Evolutionary conservation across 1,284 basidiomycete genomes (phyloP).

Genomic region (Bjerkandera adusta): DNA sequence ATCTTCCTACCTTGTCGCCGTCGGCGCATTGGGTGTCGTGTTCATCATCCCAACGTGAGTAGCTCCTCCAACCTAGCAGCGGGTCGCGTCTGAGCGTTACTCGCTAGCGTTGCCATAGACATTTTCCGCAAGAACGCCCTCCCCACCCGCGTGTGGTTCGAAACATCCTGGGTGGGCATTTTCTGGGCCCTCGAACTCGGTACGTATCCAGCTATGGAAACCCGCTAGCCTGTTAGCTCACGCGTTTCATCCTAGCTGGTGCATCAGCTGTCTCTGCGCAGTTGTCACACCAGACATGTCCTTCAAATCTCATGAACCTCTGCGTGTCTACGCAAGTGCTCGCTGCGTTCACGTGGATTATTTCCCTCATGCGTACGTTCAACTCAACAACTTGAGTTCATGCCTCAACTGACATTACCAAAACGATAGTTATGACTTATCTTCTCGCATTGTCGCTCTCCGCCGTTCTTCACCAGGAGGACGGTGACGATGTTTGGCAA

Average conservation of each 20-base stretch:
- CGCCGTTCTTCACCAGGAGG: constrained; percentile 33
- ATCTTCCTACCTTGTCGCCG: constrained; percentile 59
- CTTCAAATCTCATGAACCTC: constrained; percentile 22
- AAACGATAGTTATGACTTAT: constrained; percentile 41
- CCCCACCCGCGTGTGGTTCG: constrained; percentile 68
- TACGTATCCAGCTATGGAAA: constrained; percentile 32
- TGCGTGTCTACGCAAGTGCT: constrained; percentile 61
- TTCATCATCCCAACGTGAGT: constrained; percentile 62
- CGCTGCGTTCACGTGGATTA: constrained; percentile 65
- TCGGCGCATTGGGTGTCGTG: constrained; percentile 57
- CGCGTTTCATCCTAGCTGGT: constrained; percentile 39
- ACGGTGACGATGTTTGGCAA: constrained; percentile 52
- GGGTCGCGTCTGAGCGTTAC: not conserved
- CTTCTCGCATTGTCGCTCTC: constrained; percentile 36
- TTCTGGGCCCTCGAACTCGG: constrained; percentile 62
- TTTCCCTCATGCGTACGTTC: constrained; percentile 49
- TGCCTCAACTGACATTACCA: constrained; percentile 2
- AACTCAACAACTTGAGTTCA: not conserved
- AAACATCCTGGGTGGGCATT: constrained; percentile 58
- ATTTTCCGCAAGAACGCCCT: constrained; percentile 49
- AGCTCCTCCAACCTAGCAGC: not conserved
- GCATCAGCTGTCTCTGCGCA: constrained; percentile 44
- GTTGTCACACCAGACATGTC: constrained; percentile 26
- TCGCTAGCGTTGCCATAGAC: constrained; percentile 58
- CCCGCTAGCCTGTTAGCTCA: constrained; percentile 4